Base-by-base conservation (phyloP, 2,329 filamentous ascomycete species). In the Cercospora zeina region DNA sequence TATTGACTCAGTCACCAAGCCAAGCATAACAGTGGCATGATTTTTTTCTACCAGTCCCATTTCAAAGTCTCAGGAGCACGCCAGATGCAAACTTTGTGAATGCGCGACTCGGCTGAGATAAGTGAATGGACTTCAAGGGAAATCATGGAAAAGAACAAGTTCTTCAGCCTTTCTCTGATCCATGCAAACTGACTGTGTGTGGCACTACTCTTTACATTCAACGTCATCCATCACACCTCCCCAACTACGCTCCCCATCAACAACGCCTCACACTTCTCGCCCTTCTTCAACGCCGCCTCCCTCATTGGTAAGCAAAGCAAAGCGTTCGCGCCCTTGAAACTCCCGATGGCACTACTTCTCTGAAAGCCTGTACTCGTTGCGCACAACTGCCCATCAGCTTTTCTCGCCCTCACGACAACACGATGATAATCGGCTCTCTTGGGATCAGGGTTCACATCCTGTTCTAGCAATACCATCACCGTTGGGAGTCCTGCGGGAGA, bases 301-400 rank as follows among this genome's bases (percentile, higher is more conserved):
- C 85, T 85, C 36, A 82, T 81, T 0, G 89, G 89, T 77, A 96
- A 78, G 69, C 89, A 90, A 24, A 97, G 77, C 70, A 99, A 77
- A 3, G 89, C 91, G 79, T 99, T 99, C 2, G 95, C 93, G 19
- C 89, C 88, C 64, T 88, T 90, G 68, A 97, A 81, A 75, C 93
- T 97, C 0, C 92, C 91, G 2, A 99, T 92, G 65, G 87, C 85
- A 14, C 90, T 96, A 75, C 93, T 97, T 56, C 95, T 83, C 79
- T 99, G 95, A 2, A 89, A 87, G 5, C 95, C 95, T 0, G 95
- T 99, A 71, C 91, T 96, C 31, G 80, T 85, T 0, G 92, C 95
- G 63, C 85, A 80, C 53, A 97, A 76, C 8, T 79, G 70, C 0
- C 93, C 93, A 69, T 93, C 87, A 0, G 68, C 73, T 21, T 53